Base-by-base conservation (phyloP, 2,329 filamentous ascomycete genomes). In the Phoma sp. region DNA sequence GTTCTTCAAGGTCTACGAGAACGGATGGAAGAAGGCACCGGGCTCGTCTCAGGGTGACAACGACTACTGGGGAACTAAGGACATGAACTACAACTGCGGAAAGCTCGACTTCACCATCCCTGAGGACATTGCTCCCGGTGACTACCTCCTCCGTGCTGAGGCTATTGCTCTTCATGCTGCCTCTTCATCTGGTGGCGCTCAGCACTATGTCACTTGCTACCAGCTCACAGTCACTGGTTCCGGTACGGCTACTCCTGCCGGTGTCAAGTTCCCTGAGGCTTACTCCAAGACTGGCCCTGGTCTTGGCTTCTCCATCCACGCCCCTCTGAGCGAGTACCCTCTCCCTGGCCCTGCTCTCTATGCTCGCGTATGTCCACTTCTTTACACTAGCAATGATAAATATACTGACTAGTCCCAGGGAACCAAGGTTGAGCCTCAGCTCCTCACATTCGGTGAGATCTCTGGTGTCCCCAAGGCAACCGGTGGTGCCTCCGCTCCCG, bases 1-100 rank as follows among this genome's bases (percentile, higher is more conserved):
- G 55, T 81, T 83, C 70, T 85, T 82, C 61, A 80, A 77, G 69
- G 60, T 80, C 42, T 76, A 76, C 36, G 70, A 79, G 57, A 73
- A 76, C 34, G 76, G 74, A 42, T 76, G 64, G 59, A 65, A 61
- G 32, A 67, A 67, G 60, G 60, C 69, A 45, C 60, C 63, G 17
- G 65, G 60, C 29, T 66, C 68, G 7, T 62, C 57, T 7, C 78
- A 78, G 73, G 78, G 73, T 25, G 74, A 78, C 45, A 66, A 73
- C 46, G 76, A 65, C 34, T 71, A 78, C 53, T 77, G 75, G 61
- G 62, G 69, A 43, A 76, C 75, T 66, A 75, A 76, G 65, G 78
- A 77, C 53, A 65, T 75, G 51, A 72, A 79, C 65, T 72, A 68
- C 51, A 71, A 80, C 67, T 67, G 65, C 46, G 65, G 65, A 52